These are phyloP conservation scores for Beauveria pseudobassiana DNA, from an alignment of 2,329 filamentous ascomycete species.

Conservation along the genomic window DNA sequence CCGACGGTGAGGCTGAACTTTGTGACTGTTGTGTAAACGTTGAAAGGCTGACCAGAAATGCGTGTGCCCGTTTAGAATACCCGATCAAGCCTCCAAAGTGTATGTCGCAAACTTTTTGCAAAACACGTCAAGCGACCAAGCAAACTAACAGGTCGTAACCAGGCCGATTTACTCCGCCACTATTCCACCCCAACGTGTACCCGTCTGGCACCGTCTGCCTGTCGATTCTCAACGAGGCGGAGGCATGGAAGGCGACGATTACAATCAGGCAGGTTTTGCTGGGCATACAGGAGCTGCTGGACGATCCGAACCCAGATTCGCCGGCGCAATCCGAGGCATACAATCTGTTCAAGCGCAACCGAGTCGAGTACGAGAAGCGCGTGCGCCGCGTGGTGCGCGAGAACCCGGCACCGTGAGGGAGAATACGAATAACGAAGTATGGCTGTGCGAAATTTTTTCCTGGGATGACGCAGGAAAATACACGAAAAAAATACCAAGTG, in stretches of 20 bases:
- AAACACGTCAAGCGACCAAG: not conserved
- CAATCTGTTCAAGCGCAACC: conserved; percentile 91
- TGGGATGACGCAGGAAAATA: not conserved
- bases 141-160: not conserved
- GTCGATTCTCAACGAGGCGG: conserved; percentile 95
- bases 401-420: conserved; percentile 64
- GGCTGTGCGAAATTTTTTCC: not conserved
- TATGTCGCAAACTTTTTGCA: conserved; percentile 39
- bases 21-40: not conserved
- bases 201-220: conserved; percentile 96
- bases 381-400: conserved; percentile 82
- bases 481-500: not conserved
- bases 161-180: conserved; percentile 94
- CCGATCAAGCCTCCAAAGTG: conserved; percentile 98
- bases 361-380: conserved; percentile 77
- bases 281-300: conserved; percentile 89
- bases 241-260: conserved; percentile 97
- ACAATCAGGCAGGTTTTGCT: conserved; percentile 97
- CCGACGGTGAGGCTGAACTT: conserved; percentile 63
- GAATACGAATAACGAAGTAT: not conserved
- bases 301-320: conserved; percentile 95
- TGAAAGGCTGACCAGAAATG: not conserved
- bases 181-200: conserved; percentile 98
- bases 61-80: conserved; percentile 58
- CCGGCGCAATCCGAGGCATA: conserved; percentile 96